phyloP scores from a whole-genome alignment of 106 monocot species.

The Platanthera zijinensis region DNA sequence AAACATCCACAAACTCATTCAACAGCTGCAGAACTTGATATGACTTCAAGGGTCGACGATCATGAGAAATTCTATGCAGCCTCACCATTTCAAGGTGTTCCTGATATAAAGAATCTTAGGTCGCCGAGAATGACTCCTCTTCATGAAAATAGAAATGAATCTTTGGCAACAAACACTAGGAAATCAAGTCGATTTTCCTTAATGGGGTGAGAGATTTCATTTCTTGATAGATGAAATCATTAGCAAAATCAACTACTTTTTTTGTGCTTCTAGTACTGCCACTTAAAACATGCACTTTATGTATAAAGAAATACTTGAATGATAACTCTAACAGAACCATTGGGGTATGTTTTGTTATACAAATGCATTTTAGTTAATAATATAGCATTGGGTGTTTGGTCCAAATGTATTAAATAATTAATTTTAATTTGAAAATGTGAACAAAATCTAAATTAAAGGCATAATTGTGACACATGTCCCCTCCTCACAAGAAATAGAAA shows the following conservation, averaged over 20 bases:
- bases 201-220: slow-evolving; percentile 50
- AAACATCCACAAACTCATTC: slow-evolving; percentile 42
- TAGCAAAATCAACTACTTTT: neutral
- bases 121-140: slow-evolving; percentile 39
- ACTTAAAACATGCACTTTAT: neutral
- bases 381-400: too few species aligned
- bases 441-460: too few species aligned
- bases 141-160: slow-evolving; percentile 34
- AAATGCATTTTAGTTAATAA: too few species aligned
- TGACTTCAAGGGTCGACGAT: slow-evolving; percentile 20
- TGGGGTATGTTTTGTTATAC: too few species aligned
- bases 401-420: too few species aligned
- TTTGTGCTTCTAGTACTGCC: neutral
- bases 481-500: too few species aligned
- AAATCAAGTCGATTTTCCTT: slow-evolving; percentile 68
- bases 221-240: neutral
- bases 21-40: slow-evolving; percentile 18
- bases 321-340: too few species aligned
- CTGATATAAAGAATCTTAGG: slow-evolving; percentile 30
- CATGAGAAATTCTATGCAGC: slow-evolving; percentile 13
- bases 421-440: too few species aligned
- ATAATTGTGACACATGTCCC: too few species aligned
- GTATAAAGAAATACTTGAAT: too few species aligned
- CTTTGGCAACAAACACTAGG: slow-evolving; percentile 26
- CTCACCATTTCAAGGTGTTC: slow-evolving; percentile 18